Percentiles rank a stretch among this genome's conserved stretches.
Evolutionary conservation across 2,329 filamentous ascomycete genomes (phyloP).

Genomic region (Cladosporium velox): DNA sequence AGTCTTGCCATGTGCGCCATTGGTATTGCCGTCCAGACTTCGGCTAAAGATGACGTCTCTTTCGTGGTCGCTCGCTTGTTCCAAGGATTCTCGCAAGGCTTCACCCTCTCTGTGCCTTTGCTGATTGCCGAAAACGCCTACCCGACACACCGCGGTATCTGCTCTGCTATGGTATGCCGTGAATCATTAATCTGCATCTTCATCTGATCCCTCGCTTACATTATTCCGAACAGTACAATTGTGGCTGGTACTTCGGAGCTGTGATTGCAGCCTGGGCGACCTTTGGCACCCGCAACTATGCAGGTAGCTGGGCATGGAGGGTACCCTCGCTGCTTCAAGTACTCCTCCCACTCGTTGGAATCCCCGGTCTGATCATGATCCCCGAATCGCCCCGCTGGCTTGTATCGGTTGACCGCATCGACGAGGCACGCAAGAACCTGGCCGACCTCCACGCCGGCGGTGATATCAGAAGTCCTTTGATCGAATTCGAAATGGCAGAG

Average conservation of each 20-base stretch:
- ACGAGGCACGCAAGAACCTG: slow-evolving; percentile 21
- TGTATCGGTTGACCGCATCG: slow-evolving; percentile 13
- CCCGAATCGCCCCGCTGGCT: slow-evolving; percentile 23
- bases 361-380: slow-evolving; percentile 22
- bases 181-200: no score
- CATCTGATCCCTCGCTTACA: not conserved
- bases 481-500: slow-evolving; percentile 21
- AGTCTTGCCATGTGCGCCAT: not conserved
- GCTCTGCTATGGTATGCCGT: slow-evolving; percentile 55
- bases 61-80: slow-evolving; percentile 15
- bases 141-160: slow-evolving; percentile 65
- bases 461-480: slow-evolving; percentile 13
- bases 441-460: slow-evolving; percentile 24
- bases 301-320: slow-evolving; percentile 27
- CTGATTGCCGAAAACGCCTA: slow-evolving; percentile 68
- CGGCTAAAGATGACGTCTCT: not conserved
- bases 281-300: slow-evolving; percentile 26
- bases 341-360: slow-evolving; percentile 17
- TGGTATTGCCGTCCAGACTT: slow-evolving; percentile 1
- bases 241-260: slow-evolving; percentile 43
- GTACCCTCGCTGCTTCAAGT: slow-evolving; percentile 28
- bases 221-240: slow-evolving; percentile 57
- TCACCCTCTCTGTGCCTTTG: slow-evolving; percentile 56
- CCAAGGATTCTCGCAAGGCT: slow-evolving; percentile 13
- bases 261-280: slow-evolving; percentile 28